A percentile compares a stretch with the other conserved stretches of the same genome.
phyloP scores from a whole-genome alignment of 2,329 filamentous ascomycete species.

The Amphichorda felina region DNA sequence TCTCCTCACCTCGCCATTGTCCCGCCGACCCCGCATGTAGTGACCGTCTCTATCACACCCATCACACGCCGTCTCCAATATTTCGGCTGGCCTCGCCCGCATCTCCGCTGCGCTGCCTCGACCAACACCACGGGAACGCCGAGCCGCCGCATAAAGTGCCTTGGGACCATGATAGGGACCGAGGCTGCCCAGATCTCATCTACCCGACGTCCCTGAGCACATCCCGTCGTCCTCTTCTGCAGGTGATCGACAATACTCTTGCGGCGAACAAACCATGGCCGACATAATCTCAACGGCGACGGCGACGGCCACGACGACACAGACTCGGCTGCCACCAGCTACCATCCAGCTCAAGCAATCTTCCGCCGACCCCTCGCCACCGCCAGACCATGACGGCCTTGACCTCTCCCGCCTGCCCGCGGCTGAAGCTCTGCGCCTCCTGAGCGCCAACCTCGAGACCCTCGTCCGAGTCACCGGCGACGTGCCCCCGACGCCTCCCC shows the following conservation, averaged over 20 bases:
- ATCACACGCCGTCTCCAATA: background rate
- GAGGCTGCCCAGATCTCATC: background rate
- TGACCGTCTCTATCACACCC: too few species aligned
- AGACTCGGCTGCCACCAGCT: background rate
- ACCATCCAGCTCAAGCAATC: constrained; percentile 2
- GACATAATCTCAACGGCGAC: constrained; percentile 6
- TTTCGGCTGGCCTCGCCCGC: too few species aligned
- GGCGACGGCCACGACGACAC: constrained; percentile 5
- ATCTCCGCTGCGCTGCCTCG: too few species aligned
- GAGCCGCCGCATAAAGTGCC: too few species aligned
- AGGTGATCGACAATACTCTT: too few species aligned
- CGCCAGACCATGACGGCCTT: constrained; percentile 23
- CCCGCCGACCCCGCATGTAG: too few species aligned
- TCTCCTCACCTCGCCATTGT: too few species aligned
- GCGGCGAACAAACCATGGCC: too few species aligned
- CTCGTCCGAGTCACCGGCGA: constrained; percentile 66
- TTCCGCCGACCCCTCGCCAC: background rate
- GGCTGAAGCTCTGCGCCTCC: constrained; percentile 63
- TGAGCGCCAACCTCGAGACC: constrained; percentile 61
- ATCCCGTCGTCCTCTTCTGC: background rate
- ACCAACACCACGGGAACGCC: too few species aligned
- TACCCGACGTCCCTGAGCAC: too few species aligned
- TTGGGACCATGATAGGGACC: background rate
- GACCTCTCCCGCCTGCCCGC: constrained; percentile 65
- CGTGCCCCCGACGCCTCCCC: constrained; percentile 67